These are phyloP conservation scores for Xylariales sp. DNA, from an alignment of 2,329 filamentous ascomycete genomes.

Conservation along the genomic window DNA sequence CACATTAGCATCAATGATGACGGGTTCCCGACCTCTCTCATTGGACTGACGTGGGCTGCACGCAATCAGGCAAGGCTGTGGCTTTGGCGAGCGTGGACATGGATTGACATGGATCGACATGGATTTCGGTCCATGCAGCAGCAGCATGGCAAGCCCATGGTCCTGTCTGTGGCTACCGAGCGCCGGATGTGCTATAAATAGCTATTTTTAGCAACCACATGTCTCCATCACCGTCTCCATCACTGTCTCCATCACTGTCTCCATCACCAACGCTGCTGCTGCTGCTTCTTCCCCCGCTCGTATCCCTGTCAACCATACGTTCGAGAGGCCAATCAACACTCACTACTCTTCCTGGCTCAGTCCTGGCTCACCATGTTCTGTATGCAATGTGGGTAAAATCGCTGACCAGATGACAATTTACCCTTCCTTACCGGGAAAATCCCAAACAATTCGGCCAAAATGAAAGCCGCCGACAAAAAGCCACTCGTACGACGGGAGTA, in stretches of 20 bases:
- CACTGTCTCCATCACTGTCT: slow-evolving; percentile 24
- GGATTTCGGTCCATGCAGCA: slow-evolving; percentile 40
- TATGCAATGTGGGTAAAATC: slow-evolving; percentile 46
- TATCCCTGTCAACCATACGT: slow-evolving; percentile 21
- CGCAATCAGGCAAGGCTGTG: slow-evolving; percentile 42
- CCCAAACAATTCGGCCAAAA: slow-evolving; percentile 39
- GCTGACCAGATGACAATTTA: slow-evolving; percentile 37
- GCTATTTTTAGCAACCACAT: slow-evolving; percentile 50
- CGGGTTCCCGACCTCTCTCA: slow-evolving; percentile 18
- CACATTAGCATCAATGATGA: slow-evolving; percentile 20
- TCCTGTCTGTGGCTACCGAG: slow-evolving; percentile 37
- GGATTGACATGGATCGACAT: slow-evolving; percentile 24
- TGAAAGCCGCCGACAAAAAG: slow-evolving; percentile 37
- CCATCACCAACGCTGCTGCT: slow-evolving; percentile 28
- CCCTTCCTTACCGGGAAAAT: slow-evolving; percentile 35
- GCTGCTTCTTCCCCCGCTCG: slow-evolving; percentile 14
- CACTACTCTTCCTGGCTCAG: too few species aligned
- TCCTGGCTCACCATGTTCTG: not conserved
- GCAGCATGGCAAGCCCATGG: too few species aligned
- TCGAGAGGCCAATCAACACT: slow-evolving; percentile 43
- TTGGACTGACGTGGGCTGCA: slow-evolving; percentile 37
- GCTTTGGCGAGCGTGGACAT: slow-evolving; percentile 33
- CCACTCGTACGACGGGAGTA: slow-evolving; percentile 36
- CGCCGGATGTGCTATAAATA: slow-evolving; percentile 49
- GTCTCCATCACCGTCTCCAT: slow-evolving; percentile 25